A percentile compares a stretch with the other conserved stretches of the same genome.
Conservation (phyloP, 352 stramenopile species). For the Pythium phragmiticola region DNA sequence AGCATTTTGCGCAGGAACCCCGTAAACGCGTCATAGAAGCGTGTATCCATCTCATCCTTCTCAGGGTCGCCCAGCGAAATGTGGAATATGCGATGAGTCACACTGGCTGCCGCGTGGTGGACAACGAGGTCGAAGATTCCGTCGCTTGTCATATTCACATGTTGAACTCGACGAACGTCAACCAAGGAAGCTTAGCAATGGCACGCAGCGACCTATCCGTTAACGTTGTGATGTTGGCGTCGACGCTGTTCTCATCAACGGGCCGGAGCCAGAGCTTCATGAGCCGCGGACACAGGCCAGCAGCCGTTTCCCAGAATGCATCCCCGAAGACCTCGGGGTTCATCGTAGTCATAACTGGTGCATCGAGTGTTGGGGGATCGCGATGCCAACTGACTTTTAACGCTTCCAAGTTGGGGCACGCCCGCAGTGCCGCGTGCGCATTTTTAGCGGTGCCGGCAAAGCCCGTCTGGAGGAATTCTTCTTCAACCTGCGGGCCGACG, state of each 20-base stretch:
- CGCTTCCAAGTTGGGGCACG: conserved; percentile 1
- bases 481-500: not conserved
- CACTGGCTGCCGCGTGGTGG: too few relatives aligned
- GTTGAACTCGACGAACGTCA: not conserved
- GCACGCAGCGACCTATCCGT: conserved; percentile 1
- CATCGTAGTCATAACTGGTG: not conserved
- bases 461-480: not conserved
- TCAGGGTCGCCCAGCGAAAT: not conserved
- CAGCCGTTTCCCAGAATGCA: conserved; percentile 8
- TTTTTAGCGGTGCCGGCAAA: not conserved
- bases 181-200: conserved; percentile 1
- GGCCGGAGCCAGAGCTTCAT: too few relatives aligned
- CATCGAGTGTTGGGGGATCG: not conserved
- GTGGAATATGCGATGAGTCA: not conserved
- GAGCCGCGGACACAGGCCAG: not conserved
- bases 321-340: conserved; percentile 11
- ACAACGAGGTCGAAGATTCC: not conserved
- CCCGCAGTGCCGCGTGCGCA: not conserved
- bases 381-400: not conserved
- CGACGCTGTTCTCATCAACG: not conserved
- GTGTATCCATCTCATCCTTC: not conserved
- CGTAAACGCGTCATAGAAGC: conserved; percentile 5
- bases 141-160: conserved; percentile 1
- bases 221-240: not conserved
- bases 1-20: not conserved